Conservation (phyloP, 2,329 filamentous ascomycete genomes). For the Triangularia verruculosa region DNA sequence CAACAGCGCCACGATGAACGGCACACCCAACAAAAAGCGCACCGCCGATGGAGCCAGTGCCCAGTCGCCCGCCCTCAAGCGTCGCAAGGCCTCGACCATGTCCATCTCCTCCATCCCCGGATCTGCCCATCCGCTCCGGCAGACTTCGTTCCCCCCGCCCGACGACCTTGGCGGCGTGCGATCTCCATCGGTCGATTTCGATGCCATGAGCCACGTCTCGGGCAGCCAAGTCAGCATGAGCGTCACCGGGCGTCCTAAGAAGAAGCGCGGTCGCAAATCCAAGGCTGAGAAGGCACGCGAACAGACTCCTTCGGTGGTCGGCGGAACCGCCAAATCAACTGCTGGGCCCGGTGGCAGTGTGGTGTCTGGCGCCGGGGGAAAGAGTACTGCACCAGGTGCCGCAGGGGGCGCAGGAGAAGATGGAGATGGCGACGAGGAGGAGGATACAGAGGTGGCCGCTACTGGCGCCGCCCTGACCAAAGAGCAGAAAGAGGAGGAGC, state of each 20-base stretch:
- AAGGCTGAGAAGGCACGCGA: constrained; percentile 54
- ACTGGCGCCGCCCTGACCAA: constrained; percentile 58
- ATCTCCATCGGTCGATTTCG: constrained; percentile 66
- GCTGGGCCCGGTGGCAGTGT: constrained; percentile 40
- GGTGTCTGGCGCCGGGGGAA: constrained; percentile 32
- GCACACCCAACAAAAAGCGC: constrained; percentile 57
- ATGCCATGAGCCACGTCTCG: constrained; percentile 58
- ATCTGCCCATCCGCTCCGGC: constrained; percentile 67
- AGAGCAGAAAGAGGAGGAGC: constrained; percentile 67
- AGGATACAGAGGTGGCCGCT: constrained; percentile 33
- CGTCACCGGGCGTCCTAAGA: constrained; percentile 42
- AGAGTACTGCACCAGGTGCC: constrained; percentile 45
- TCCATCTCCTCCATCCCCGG: constrained; percentile 48
- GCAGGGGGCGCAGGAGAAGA: constrained; percentile 50
- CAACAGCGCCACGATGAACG: constrained; percentile 38
- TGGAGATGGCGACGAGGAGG: constrained; percentile 39
- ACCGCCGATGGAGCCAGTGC: constrained; percentile 50
- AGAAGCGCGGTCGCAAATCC: constrained; percentile 61
- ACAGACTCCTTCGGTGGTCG: constrained; percentile 43
- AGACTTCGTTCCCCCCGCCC: constrained; percentile 76
- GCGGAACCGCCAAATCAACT: constrained; percentile 36
- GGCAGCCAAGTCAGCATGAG: constrained; percentile 55
- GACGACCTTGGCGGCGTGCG: constrained; percentile 51
- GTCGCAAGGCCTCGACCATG: constrained; percentile 67
- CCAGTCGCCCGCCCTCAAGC: constrained; percentile 53